Conservation (phyloP, 2,329 filamentous ascomycete genomes). For the Colletotrichum kahawae region DNA sequence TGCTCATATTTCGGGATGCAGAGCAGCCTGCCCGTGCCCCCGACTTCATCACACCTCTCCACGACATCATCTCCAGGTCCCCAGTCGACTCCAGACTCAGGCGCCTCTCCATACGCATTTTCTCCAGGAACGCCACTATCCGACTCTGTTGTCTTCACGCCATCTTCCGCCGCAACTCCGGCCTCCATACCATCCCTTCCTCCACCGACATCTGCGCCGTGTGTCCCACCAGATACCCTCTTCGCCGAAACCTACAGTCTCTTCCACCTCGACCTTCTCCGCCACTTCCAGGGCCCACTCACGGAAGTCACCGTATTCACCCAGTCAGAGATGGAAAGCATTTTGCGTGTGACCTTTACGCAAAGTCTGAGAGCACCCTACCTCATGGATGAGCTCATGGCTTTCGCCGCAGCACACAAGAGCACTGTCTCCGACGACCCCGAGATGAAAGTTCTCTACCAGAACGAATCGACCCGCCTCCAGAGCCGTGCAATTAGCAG, state of each 20-base stretch:
- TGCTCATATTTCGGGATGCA: slow-evolving; percentile 34
- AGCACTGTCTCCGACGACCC: slow-evolving; percentile 29
- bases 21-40: not conserved
- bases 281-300: not conserved
- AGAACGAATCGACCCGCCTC: slow-evolving; percentile 45
- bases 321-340: not conserved
- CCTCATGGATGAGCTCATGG: slow-evolving; percentile 52
- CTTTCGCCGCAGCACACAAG: slow-evolving; percentile 47
- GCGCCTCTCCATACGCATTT: not conserved
- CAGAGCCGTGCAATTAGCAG: slow-evolving; percentile 47
- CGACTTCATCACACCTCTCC: not conserved
- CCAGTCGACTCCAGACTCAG: slow-evolving; percentile 14
- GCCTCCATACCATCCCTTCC: not conserved
- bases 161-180: not conserved
- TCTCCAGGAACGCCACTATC: not conserved
- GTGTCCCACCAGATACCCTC: not conserved
- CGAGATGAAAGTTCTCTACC: slow-evolving; percentile 29
- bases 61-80: slow-evolving; percentile 39
- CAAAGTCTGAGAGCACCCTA: slow-evolving; percentile 38
- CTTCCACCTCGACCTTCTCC: not conserved
- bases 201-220: not conserved
- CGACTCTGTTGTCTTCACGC: not conserved
- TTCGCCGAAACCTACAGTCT: not conserved
- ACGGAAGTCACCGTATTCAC: not conserved
- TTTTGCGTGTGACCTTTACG: not conserved